Evolutionary conservation across 2,329 filamentous ascomycete species (phyloP).

Genomic region (Neofusicoccum parvum): DNA sequence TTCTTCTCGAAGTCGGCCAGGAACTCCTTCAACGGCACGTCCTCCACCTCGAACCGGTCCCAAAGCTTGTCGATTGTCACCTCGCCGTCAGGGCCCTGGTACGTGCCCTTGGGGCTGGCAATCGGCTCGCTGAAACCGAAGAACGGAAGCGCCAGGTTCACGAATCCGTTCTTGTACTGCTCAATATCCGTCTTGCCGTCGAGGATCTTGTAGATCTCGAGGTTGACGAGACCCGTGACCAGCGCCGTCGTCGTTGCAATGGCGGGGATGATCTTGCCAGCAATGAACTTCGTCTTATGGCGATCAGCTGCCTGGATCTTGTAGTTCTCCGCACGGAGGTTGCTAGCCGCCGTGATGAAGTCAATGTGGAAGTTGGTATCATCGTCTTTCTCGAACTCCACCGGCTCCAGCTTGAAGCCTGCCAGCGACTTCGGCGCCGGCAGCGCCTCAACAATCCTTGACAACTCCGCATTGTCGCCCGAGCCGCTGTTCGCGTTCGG

Average conservation of each 20-base stretch:
- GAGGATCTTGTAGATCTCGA: constrained; percentile 95
- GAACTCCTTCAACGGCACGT: constrained; percentile 84
- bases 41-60: constrained; percentile 91
- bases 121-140: constrained; percentile 99
- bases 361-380: constrained; percentile 98
- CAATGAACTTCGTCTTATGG: constrained; percentile 99
- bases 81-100: constrained; percentile 73
- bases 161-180: constrained; percentile 98
- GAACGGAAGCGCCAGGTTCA: constrained; percentile 95
- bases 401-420: constrained; percentile 85
- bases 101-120: constrained; percentile 87
- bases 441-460: constrained; percentile 70
- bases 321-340: constrained; percentile 96
- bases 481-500: constrained; percentile 69
- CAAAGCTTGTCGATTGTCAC: constrained; percentile 93
- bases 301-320: constrained; percentile 90
- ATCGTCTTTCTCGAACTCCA: constrained; percentile 99
- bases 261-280: constrained; percentile 97
- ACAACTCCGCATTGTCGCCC: constrained; percentile 74
- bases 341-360: constrained; percentile 97
- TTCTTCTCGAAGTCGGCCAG: constrained; percentile 78
- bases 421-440: constrained; percentile 79
- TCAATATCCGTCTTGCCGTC: constrained; percentile 96
- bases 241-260: constrained; percentile 97
- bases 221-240: constrained; percentile 87